Percentiles rank a stretch among this genome's conserved stretches.
phyloP scores from a whole-genome alignment of 306 rosid genomes.

The Astragalus membranaceus region DNA sequence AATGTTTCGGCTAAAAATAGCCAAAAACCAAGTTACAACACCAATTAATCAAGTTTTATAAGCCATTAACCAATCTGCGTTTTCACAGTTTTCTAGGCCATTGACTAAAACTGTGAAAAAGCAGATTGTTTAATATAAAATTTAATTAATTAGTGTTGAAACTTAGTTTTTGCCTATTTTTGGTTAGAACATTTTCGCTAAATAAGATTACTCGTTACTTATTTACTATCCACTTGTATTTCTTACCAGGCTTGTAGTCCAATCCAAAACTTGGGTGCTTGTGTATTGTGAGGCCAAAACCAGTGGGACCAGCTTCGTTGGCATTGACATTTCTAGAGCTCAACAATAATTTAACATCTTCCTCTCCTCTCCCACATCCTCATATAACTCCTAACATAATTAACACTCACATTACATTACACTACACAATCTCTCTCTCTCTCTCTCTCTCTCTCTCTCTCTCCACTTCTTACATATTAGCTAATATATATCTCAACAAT shows the following conservation, averaged over 20 bases:
- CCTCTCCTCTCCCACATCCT: not conserved
- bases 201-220: too few species aligned
- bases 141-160: too few species aligned
- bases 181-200: too few species aligned
- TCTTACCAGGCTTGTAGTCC: not conserved
- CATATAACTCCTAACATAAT: conserved; percentile 4
- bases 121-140: too few species aligned
- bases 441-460: not conserved
- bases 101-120: too few species aligned
- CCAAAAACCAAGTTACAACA: too few species aligned
- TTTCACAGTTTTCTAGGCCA: too few species aligned
- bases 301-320: conserved; percentile 83
- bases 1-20: too few species aligned
- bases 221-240: too few species aligned
- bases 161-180: too few species aligned
- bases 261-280: conserved; percentile 29
- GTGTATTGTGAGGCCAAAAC: conserved; percentile 31
- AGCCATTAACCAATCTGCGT: too few species aligned
- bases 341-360: conserved; percentile 49
- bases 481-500: not conserved
- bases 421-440: not conserved
- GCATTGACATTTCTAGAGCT: conserved; percentile 83
- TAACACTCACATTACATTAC: not conserved
- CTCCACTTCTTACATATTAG: not conserved
- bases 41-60: too few species aligned